Evolutionary conservation across 2,329 filamentous ascomycete genomes (phyloP), one percentile per base, ranked within the genome.

Genomic region (Lasiodiplodia gonubiensis): DNA sequence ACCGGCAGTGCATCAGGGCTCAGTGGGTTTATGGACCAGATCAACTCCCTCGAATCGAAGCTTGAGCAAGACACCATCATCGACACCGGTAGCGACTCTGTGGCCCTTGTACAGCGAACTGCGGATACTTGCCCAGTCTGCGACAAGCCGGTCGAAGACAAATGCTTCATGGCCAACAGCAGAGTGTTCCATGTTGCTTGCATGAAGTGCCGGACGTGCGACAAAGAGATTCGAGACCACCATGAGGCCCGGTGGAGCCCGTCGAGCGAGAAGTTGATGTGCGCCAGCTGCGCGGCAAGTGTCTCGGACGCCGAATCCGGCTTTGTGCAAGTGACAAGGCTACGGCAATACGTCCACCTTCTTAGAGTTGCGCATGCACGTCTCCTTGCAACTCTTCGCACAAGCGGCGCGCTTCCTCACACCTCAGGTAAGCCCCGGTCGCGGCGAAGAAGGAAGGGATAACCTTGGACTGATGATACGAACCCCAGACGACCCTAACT

Each of bases 281-380:
- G 95, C 81, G 84, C 79, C 66, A 85, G 82, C 57, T 97, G 93
- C 76, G 86, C 86, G 51, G 80, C 82, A 48, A 84, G 85, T 71
- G 83, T 84, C 61, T 83, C 85, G 10, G 89, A 89, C 69, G 81
- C 82, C 2, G 80, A 84, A 69, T 81, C 80, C n/a, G 86, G 86
- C 0, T 92, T 97, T 74, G 86, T 90, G 69, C 87, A 89, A 69
- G 88, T 97, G 46, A 92, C 92, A 21, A 93, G 96, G 77, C 83
- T 99, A 66, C 91, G 95, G 75, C 94, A 99, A 81, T 99, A 97
- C 76, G 90, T 97, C 6, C 97, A 97, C 79, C 83, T 99, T 23
- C 85, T 99, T 49, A 89, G 92, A 74, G 95, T 99, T 25, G 95
- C 95, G 21, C 86, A 99, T 71, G 95, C 95, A 27, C 86, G 95